These are phyloP conservation scores for Dothistroma septosporum DNA, from an alignment of 2,329 filamentous ascomycete genomes.

Conservation along the genomic window DNA sequence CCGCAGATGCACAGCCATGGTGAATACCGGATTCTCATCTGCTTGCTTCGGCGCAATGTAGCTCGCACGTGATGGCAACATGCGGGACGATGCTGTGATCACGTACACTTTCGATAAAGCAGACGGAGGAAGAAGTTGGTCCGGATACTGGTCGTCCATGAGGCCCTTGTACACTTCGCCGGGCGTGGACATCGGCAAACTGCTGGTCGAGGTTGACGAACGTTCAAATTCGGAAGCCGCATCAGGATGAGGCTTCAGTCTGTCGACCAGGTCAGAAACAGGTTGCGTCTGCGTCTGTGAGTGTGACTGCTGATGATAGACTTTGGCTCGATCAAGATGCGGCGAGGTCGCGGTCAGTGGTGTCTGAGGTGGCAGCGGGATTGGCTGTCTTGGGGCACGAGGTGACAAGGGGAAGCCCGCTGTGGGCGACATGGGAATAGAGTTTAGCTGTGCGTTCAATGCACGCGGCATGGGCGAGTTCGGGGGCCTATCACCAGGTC, in stretches of 20 bases:
- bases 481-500: conserved; percentile 57
- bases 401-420: conserved; percentile 62
- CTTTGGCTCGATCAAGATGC: conserved; percentile 39
- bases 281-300: conserved; percentile 18
- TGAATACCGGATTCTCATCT: conserved; percentile 93
- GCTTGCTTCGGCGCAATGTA: conserved; percentile 72
- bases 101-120: conserved; percentile 81
- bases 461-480: conserved; percentile 57
- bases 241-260: conserved; percentile 24
- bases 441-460: conserved; percentile 53
- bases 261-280: conserved; percentile 19
- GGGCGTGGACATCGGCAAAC: conserved; percentile 27
- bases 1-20: conserved; percentile 76
- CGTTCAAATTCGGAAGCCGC: conserved; percentile 26
- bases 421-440: conserved; percentile 65
- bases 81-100: conserved; percentile 86
- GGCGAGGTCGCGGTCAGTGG: conserved; percentile 60
- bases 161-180: conserved; percentile 68
- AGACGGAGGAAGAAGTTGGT: conserved; percentile 80
- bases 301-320: conserved; percentile 31
- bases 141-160: conserved; percentile 79
- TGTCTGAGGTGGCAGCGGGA: conserved; percentile 67
- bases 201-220: conserved; percentile 24
- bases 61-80: conserved; percentile 86
- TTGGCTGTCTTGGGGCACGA: conserved; percentile 67